Percentiles rank a stretch among this genome's conserved stretches.
Evolutionary conservation across 1,284 basidiomycete species (phyloP).

Genomic region (Porodaedalea pini): DNA sequence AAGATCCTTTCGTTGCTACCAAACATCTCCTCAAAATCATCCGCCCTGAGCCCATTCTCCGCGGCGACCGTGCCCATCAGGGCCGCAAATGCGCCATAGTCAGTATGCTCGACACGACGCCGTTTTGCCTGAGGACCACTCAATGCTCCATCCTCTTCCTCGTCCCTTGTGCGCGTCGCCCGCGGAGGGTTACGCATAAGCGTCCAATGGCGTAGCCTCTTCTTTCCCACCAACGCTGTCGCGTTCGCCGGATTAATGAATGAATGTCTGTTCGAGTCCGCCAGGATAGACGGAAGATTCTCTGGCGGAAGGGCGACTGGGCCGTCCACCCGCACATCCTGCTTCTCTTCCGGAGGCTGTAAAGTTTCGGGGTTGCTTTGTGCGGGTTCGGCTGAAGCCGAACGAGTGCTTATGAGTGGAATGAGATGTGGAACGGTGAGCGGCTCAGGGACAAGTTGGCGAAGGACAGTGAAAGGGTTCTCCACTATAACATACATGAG

Average conservation of each 20-base stretch:
- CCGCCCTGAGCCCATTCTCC: constrained; percentile 41
- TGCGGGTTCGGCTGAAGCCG: constrained; percentile 18
- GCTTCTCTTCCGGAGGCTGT: constrained; percentile 14
- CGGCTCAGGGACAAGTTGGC: constrained; percentile 56
- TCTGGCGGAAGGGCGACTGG: constrained; percentile 5
- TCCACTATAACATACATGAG: constrained; percentile 51
- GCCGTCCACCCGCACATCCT: constrained; percentile 15
- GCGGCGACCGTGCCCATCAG: constrained; percentile 46
- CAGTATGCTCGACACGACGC: constrained; percentile 49
- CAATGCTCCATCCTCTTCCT: constrained; percentile 43
- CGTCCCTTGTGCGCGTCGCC: constrained; percentile 51
- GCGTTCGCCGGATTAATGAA: not conserved
- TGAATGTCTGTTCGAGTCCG: constrained; percentile 9
- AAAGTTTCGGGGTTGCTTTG: constrained; percentile 6
- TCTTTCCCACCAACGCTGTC: constrained; percentile 20
- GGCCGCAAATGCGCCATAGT: constrained; percentile 59
- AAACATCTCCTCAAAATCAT: constrained; percentile 32
- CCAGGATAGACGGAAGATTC: constrained; percentile 6
- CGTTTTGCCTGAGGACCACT: constrained; percentile 35
- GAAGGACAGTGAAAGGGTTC: constrained; percentile 68
- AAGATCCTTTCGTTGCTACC: constrained; percentile 37
- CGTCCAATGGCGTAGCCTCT: constrained; percentile 38
- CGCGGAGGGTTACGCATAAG: constrained; percentile 35
- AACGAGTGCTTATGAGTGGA: constrained; percentile 49
- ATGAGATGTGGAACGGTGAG: constrained; percentile 49